Evolutionary conservation across 352 stramenopile species (phyloP).

Genomic region (Globisporangium echinulatum): DNA sequence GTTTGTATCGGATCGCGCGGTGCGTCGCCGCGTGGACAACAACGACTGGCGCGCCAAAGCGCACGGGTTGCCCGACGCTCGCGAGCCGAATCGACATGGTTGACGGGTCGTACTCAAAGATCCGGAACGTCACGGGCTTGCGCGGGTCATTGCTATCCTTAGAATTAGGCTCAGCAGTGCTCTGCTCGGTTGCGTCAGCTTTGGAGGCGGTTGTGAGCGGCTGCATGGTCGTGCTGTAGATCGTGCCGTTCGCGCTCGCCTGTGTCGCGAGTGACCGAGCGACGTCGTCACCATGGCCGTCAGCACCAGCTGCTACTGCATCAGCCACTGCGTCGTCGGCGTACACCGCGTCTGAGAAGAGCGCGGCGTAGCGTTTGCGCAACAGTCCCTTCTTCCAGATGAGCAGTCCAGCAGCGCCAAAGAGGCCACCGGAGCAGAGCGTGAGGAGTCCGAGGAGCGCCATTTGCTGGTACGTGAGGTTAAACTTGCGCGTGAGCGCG

Average conservation of each 20-base stretch:
- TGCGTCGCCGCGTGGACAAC: slow-evolving; percentile 59
- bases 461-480: slow-evolving; percentile 76
- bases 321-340: slow-evolving; percentile 28
- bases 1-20: slow-evolving; percentile 55
- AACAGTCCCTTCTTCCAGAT: slow-evolving; percentile 65
- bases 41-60: slow-evolving; percentile 43
- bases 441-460: slow-evolving; percentile 45
- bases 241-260: slow-evolving; percentile 10
- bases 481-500: slow-evolving; percentile 62
- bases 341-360: slow-evolving; percentile 57
- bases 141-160: slow-evolving; percentile 8
- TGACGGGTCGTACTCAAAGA: slow-evolving; percentile 58
- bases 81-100: slow-evolving; percentile 43
- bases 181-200: slow-evolving; percentile 13
- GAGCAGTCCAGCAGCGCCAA: slow-evolving; percentile 64
- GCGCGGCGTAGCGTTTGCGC: slow-evolving; percentile 64
- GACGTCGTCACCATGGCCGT: slow-evolving; percentile 1
- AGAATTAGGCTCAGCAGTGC: not conserved
- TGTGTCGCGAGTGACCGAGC: slow-evolving; percentile 9
- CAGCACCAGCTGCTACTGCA: not conserved
- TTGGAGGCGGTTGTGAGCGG: slow-evolving; percentile 1
- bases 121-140: slow-evolving; percentile 52
- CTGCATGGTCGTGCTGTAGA: slow-evolving; percentile 7
- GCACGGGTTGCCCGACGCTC: slow-evolving; percentile 49
- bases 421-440: slow-evolving; percentile 40